Evolutionary conservation across 208 protist genomes (phyloP).

Genomic region (Porcisia deanei): DNA sequence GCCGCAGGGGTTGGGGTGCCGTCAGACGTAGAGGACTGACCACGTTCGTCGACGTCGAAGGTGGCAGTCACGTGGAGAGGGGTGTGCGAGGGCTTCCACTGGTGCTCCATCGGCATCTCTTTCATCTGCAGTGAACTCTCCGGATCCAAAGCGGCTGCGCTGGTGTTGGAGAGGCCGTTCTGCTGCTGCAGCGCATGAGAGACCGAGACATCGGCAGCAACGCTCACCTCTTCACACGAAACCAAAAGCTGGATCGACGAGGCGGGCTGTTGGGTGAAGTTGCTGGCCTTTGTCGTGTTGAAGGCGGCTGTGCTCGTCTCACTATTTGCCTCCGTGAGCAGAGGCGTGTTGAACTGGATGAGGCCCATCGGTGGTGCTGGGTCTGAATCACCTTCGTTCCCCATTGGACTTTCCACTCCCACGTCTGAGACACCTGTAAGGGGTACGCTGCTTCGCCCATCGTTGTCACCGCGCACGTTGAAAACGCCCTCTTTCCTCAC

Average conservation of each 20-base stretch:
- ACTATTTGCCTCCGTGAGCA: background rate
- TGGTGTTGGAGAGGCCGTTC: background rate
- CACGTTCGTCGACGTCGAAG: background rate
- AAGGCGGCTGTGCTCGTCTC: background rate
- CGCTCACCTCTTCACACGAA: background rate
- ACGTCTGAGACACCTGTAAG: background rate
- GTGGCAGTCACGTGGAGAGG: background rate
- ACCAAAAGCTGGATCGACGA: background rate
- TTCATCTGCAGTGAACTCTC: background rate
- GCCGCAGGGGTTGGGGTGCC: background rate
- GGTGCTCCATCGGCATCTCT: background rate
- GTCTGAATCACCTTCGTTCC: background rate
- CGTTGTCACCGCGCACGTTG: background rate
- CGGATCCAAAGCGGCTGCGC: background rate
- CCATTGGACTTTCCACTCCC: background rate
- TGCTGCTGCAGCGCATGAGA: background rate
- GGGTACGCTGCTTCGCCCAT: background rate
- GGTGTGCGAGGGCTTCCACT: background rate
- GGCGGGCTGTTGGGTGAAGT: conserved; percentile 5
- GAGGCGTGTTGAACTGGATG: background rate
- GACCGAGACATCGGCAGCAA: background rate
- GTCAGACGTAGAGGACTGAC: background rate
- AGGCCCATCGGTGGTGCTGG: background rate
- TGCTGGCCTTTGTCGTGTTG: background rate
- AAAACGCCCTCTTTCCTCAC: background rate